Conservation (phyloP, 441 rosid genomes). For the Syzygium syzygioides region DNA sequence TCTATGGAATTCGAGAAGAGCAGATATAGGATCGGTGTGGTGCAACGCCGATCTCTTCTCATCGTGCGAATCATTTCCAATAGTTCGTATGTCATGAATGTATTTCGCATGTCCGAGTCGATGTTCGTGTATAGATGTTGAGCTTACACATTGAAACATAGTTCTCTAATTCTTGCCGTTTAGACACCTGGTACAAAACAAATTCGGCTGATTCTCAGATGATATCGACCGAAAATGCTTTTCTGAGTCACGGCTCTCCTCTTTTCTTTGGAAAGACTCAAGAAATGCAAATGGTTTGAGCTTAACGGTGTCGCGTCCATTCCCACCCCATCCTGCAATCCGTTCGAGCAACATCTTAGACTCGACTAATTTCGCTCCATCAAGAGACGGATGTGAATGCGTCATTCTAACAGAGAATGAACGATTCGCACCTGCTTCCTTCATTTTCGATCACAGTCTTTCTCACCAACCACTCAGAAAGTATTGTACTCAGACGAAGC, state of each 20-base stretch:
- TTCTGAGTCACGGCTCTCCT: neutral
- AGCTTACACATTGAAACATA: no score
- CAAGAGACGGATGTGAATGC: neutral
- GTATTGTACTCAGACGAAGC: fast-evolving
- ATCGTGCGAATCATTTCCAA: neutral
- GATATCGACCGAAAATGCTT: fast-evolving
- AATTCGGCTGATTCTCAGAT: neutral
- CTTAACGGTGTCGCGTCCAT: fast-evolving
- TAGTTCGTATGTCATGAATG: neutral
- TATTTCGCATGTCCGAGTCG: neutral
- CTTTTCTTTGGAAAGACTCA: no score
- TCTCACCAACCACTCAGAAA: neutral
- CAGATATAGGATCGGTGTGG: neutral
- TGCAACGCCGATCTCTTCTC: neutral
- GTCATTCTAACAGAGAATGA: neutral
- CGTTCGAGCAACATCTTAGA: neutral
- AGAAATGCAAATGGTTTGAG: neutral
- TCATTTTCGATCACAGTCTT: neutral
- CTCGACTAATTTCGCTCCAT: fast-evolving
- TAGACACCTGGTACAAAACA: no score
- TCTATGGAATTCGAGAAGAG: neutral
- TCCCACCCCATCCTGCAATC: neutral
- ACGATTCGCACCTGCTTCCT: fast-evolving
- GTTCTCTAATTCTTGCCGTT: neutral
- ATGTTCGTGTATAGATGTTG: no score